phyloP scores from a whole-genome alignment of 169 alveolate species.

The Plasmodium fragile region DNA sequence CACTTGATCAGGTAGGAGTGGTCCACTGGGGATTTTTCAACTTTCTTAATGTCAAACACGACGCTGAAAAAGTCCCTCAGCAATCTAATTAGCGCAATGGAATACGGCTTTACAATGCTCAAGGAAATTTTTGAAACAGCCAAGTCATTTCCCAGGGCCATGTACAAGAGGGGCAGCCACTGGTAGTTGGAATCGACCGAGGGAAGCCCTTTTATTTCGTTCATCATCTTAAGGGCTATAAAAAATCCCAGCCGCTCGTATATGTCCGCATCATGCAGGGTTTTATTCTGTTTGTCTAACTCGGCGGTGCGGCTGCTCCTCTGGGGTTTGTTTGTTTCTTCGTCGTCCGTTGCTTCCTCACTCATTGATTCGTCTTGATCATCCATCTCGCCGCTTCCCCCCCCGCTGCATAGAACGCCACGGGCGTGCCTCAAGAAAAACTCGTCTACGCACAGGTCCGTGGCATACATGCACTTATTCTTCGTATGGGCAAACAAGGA shows the following conservation, averaged over 20 bases:
- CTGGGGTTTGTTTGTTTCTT: neutral
- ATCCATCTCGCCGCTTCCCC: neutral
- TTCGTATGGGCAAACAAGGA: constrained; percentile 75
- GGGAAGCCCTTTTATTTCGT: constrained; percentile 72
- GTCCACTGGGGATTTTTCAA: constrained; percentile 62
- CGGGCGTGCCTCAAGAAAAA: constrained; percentile 9
- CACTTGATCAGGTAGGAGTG: constrained; percentile 64
- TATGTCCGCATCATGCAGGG: constrained; percentile 49
- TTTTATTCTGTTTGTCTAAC: neutral
- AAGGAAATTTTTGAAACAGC: constrained; percentile 67
- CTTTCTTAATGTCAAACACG: constrained; percentile 65
- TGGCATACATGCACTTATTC: constrained; percentile 39
- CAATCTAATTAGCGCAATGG: constrained; percentile 62
- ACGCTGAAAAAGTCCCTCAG: constrained; percentile 70
- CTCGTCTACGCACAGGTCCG: constrained; percentile 54
- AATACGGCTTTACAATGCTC: constrained; percentile 46
- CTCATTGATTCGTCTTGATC: neutral
- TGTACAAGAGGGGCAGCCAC: constrained; percentile 71
- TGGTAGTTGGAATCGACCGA: constrained; percentile 71
- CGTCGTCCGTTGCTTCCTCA: neutral
- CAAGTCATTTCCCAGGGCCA: constrained; percentile 59
- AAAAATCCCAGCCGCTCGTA: constrained; percentile 75
- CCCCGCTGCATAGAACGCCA: neutral
- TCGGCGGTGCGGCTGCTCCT: neutral
- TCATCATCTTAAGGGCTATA: constrained; percentile 48